These are phyloP conservation scores for Rutidosis leptorrhynchoides DNA, from an alignment of 129 eudicot genomes.

Conservation along the genomic window DNA sequence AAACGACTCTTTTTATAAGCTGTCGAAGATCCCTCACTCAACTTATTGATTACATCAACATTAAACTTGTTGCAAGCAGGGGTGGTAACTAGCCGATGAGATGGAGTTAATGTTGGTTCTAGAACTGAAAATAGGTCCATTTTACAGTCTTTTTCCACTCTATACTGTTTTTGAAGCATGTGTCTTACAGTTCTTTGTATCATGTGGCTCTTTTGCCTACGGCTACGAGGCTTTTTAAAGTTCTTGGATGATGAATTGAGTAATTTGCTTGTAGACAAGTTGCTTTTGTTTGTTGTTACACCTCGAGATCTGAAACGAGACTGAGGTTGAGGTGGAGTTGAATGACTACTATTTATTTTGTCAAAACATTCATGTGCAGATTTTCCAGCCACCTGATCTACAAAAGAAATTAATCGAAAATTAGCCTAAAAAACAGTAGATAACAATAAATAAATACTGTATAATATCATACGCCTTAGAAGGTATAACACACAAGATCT, in stretches of 20 bases:
- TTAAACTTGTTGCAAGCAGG: conserved; percentile 5
- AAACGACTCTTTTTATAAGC: conserved; percentile 37
- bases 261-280: conserved; percentile 44
- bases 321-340: conserved; percentile 52
- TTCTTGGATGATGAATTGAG: conserved; percentile 26
- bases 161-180: conserved; percentile 45
- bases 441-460: not conserved
- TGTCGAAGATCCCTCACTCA: conserved; percentile 41
- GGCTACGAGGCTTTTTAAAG: conserved; percentile 8
- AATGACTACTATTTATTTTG: conserved; percentile 52
- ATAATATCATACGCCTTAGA: not conserved
- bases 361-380: conserved; percentile 77
- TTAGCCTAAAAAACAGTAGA: not conserved
- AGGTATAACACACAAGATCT: not conserved
- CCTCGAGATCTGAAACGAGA: conserved; percentile 43
- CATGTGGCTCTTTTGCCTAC: conserved; percentile 32
- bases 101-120: conserved; percentile 35
- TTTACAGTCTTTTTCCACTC: conserved; percentile 35
- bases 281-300: conserved; percentile 27
- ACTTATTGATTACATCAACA: not conserved
- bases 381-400: conserved; percentile 73
- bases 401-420: not conserved
- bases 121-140: conserved; percentile 56
- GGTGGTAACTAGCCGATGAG: conserved; percentile 3
- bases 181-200: conserved; percentile 51